Evolutionary conservation across 2,329 filamentous ascomycete species (phyloP), one percentile per base, ranked within the genome.

Genomic region (Arthrobotrys pseudoclavata): DNA sequence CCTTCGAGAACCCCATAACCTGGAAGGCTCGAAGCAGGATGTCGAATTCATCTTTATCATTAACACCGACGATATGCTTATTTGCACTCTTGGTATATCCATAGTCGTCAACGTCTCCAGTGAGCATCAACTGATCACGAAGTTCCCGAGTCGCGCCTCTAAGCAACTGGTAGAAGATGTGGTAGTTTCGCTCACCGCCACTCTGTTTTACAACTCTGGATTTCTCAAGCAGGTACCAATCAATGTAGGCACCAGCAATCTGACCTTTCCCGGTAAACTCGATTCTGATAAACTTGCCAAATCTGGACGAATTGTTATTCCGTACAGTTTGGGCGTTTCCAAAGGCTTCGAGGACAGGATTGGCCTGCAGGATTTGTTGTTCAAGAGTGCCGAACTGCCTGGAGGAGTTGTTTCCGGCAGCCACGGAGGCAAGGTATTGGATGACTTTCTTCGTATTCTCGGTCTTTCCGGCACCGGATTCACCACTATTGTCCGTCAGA

Each of bases 371-470:
- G 40, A 99, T 99, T 84, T 99, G 96, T 81, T 97, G 94, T 0
- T 96, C 98, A 9, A 99, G 89, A 76, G 93, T 97, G 12, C 93
- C 92, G 79, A 95, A 89, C 80, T 91, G 87, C 86, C 91, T 84
- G 85, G 86, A 85, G 86, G 90, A 85, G 1, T 91, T 88, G 0
- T 91, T 90, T 76, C 98, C 95, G 0, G 92, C 89, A 9, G 96
- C 96, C 53, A 99, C 96, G 0, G 96, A 94, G 13, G 96, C 96
- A 50, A 99, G 89, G 82, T 99, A 99, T 82, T 99, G 96, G 69
- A 99, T 99, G 81, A 99, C 96, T 84, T 99, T 99, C 83, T 99
- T 99, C 15, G 96, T 99, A 83, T 99, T 99, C 83, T 99, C 96
- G 0, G 96, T 99, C 85, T 99, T 99, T 81, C 96, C 96, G 37